Evolutionary conservation across 2,329 filamentous ascomycete genomes (phyloP).

Genomic region (Zymoseptoria passerinii): DNA sequence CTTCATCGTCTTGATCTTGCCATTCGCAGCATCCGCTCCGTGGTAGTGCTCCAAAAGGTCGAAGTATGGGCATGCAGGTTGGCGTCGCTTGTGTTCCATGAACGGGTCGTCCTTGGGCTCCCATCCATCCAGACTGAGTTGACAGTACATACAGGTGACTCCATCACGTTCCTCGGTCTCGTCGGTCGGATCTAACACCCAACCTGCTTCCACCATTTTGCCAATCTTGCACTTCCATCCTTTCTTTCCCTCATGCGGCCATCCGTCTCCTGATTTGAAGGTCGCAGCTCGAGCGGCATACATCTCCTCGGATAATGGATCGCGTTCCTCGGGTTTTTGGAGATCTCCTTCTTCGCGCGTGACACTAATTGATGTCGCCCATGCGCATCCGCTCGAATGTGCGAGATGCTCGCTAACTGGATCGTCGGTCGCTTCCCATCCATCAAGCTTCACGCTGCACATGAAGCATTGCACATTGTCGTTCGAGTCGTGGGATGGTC

Average conservation of each 20-base stretch:
- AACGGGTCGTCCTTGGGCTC: conserved; percentile 84
- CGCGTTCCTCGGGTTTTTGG: conserved; percentile 54
- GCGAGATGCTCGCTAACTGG: conserved; percentile 78
- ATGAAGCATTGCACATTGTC: conserved; percentile 90
- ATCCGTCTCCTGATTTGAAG: conserved; percentile 58
- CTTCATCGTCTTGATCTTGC: conserved; percentile 26
- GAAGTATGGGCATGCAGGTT: conserved; percentile 77
- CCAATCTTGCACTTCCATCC: conserved; percentile 85
- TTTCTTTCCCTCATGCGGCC: conserved; percentile 83
- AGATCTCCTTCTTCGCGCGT: conserved; percentile 48
- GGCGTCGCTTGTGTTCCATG: conserved; percentile 78
- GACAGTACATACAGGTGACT: conserved; percentile 85
- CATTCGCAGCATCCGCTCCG: conserved; percentile 12
- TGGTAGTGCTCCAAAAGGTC: conserved; percentile 47
- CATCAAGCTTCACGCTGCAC: conserved; percentile 75
- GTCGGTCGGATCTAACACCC: conserved; percentile 77
- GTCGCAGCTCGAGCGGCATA: conserved; percentile 71
- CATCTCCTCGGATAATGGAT: conserved; percentile 66
- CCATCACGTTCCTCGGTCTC: conserved; percentile 74
- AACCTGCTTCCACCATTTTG: conserved; percentile 86
- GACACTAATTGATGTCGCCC: conserved; percentile 62
- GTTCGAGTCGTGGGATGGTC: conserved; percentile 62
- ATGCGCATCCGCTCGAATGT: conserved; percentile 74
- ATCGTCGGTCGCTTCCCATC: conserved; percentile 83
- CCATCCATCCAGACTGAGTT: conserved; percentile 86